A percentile compares a stretch with the other conserved stretches of the same genome.
Evolutionary conservation across 139 green algal species (phyloP).

Genomic region (Chlorella sorokiniana): DNA sequence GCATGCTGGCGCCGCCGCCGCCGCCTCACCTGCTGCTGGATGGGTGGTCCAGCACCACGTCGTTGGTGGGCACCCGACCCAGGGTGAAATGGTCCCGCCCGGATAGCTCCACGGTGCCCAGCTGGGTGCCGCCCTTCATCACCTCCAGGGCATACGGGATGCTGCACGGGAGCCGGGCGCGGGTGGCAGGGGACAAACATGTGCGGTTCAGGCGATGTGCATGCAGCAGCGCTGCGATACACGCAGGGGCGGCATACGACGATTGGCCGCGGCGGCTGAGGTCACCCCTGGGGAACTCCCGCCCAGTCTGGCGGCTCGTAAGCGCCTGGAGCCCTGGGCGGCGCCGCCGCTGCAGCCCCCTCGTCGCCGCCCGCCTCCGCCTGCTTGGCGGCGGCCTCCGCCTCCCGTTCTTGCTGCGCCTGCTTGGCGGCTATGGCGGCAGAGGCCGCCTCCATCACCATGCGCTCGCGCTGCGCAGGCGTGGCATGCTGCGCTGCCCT

Average conservation of each 20-base stretch:
- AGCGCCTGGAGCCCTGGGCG: not conserved
- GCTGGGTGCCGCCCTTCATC: conserved; percentile 69
- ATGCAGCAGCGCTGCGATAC: too few relatives aligned
- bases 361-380: not conserved
- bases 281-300: conserved; percentile 62
- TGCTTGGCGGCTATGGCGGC: conserved; percentile 17
- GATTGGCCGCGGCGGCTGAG: too few relatives aligned
- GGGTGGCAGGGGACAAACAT: not conserved
- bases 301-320: conserved; percentile 67
- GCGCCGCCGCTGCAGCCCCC: not conserved
- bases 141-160: conserved; percentile 70
- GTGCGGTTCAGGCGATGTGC: not conserved
- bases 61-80: conserved; percentile 61
- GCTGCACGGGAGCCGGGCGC: conserved; percentile 27
- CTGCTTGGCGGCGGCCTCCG: not conserved
- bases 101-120: conserved; percentile 44
- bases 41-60: conserved; percentile 83
- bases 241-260: too few relatives aligned
- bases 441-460: conserved; percentile 44
- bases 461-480: conserved; percentile 44
- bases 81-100: conserved; percentile 62
- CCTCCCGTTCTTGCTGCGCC: conserved; percentile 3
- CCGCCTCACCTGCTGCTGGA: conserved; percentile 54
- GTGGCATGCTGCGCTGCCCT: conserved; percentile 35
- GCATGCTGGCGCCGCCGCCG: not conserved